Conservation (phyloP, 768 basidiomycete genomes). For the Auricularia sp. region DNA sequence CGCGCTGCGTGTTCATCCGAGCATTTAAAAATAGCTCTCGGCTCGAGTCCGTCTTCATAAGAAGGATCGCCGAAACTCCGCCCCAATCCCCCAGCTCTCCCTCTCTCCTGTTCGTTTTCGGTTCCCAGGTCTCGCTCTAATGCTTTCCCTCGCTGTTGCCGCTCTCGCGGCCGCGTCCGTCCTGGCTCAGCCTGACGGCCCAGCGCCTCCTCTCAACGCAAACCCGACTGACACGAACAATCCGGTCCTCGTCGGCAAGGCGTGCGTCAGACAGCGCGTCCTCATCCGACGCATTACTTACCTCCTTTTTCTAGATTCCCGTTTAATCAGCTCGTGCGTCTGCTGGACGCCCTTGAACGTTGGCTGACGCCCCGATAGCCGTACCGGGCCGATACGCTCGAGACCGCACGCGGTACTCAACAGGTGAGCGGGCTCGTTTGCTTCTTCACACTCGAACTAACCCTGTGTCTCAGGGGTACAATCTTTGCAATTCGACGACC, state of each 20-base stretch:
- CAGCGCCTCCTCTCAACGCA: slow-evolving; percentile 19
- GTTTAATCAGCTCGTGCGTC: not conserved
- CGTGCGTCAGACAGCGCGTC: not conserved
- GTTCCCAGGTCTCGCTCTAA: slow-evolving; percentile 10
- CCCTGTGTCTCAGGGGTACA: slow-evolving; percentile 15
- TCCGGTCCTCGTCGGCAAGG: not conserved
- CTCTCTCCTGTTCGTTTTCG: too few relatives aligned
- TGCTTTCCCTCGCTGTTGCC: slow-evolving; percentile 26
- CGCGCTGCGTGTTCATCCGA: too few relatives aligned
- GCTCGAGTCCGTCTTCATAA: too few relatives aligned
- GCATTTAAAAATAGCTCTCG: too few relatives aligned
- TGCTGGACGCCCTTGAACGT: not conserved
- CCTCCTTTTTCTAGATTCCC: not conserved
- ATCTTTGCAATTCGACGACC: not conserved
- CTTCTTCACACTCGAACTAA: slow-evolving; percentile 10
- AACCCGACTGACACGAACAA: slow-evolving; percentile 11
- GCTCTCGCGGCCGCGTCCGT: slow-evolving; percentile 20
- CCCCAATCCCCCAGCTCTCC: too few relatives aligned
- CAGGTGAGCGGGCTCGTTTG: too few relatives aligned
- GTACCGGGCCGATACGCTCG: not conserved
- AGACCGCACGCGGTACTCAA: slow-evolving; percentile 40
- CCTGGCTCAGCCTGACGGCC: slow-evolving; percentile 12
- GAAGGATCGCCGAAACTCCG: too few relatives aligned
- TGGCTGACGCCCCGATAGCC: not conserved
- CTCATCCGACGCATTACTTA: not conserved